Evolutionary conservation across 768 basidiomycete species (phyloP).

Genomic region (Obba rivulosa): DNA sequence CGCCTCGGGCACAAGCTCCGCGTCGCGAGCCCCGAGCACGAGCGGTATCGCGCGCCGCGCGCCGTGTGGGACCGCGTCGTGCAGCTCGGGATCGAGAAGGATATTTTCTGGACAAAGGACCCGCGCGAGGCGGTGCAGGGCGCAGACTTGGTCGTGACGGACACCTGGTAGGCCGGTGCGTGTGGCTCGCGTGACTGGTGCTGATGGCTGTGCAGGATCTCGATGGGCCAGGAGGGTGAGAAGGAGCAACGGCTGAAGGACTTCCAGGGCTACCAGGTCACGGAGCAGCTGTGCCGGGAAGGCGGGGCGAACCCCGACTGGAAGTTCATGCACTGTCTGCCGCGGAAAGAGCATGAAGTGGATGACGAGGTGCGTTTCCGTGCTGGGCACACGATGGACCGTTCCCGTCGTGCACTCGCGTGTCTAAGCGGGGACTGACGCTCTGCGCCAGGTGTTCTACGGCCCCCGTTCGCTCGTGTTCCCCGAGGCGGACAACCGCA

Average conservation of each 20-base stretch:
- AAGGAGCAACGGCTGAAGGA: slow-evolving; percentile 80
- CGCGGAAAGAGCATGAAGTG: slow-evolving; percentile 89
- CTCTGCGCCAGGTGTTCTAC: slow-evolving; percentile 71
- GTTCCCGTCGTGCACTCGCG: too few relatives aligned
- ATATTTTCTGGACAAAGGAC: slow-evolving; percentile 69
- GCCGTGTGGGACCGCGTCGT: slow-evolving; percentile 80
- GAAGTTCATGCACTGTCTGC: slow-evolving; percentile 96
- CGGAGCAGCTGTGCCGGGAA: slow-evolving; percentile 74
- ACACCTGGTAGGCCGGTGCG: slow-evolving; percentile 71
- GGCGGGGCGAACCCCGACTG: slow-evolving; percentile 83
- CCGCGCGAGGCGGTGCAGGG: slow-evolving; percentile 83
- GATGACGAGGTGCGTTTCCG: slow-evolving; percentile 71
- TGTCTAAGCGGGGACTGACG: neutral
- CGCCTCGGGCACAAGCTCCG: slow-evolving; percentile 84
- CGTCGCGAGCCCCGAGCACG: slow-evolving; percentile 70
- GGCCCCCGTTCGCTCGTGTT: slow-evolving; percentile 89
- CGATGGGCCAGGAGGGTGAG: slow-evolving; percentile 98
- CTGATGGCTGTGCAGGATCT: slow-evolving; percentile 63
- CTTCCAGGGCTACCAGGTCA: slow-evolving; percentile 92
- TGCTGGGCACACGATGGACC: too few relatives aligned
- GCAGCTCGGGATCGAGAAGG: slow-evolving; percentile 66
- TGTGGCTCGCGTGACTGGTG: neutral
- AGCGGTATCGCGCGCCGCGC: slow-evolving; percentile 57
- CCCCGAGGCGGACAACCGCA: slow-evolving; percentile 93
- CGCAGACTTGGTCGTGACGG: slow-evolving; percentile 94